These are phyloP conservation scores for Sphaerulina vaccinii DNA, from an alignment of 2,329 filamentous ascomycete genomes.

Conservation along the genomic window DNA sequence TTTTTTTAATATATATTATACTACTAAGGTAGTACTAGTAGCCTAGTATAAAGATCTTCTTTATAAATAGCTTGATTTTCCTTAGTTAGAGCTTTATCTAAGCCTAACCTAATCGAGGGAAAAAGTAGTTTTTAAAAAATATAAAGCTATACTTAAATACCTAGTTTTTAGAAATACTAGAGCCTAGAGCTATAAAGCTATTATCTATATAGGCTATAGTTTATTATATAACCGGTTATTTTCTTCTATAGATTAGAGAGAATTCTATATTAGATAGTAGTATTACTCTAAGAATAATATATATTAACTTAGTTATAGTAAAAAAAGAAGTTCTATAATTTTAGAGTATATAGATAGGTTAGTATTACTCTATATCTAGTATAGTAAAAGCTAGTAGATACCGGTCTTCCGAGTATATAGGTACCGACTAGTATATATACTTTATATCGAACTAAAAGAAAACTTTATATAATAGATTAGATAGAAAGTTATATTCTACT, in stretches of 20 bases:
- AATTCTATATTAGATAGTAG: neutral
- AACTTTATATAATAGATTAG: neutral
- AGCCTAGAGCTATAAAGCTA: neutral
- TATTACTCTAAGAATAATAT: neutral
- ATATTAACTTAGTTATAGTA: neutral
- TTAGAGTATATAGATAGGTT: neutral
- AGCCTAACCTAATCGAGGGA: neutral
- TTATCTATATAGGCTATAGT: neutral
- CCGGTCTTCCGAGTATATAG: neutral
- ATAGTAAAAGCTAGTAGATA: neutral
- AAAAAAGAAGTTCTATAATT: neutral
- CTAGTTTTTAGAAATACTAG: neutral
- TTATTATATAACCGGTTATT: neutral
- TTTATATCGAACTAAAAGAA: neutral
- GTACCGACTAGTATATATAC: neutral
- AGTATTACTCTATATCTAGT: neutral
- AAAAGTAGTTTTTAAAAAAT: neutral
- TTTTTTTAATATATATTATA: neutral
- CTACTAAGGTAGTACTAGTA: neutral
- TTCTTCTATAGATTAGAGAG: neutral
- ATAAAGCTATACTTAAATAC: neutral
- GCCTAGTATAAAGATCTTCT: neutral
- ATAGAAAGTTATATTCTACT: neutral
- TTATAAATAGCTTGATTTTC: neutral
- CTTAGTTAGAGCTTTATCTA: neutral